phyloP scores from a whole-genome alignment of 257 asterid species.

The Capsicum pubescens region DNA sequence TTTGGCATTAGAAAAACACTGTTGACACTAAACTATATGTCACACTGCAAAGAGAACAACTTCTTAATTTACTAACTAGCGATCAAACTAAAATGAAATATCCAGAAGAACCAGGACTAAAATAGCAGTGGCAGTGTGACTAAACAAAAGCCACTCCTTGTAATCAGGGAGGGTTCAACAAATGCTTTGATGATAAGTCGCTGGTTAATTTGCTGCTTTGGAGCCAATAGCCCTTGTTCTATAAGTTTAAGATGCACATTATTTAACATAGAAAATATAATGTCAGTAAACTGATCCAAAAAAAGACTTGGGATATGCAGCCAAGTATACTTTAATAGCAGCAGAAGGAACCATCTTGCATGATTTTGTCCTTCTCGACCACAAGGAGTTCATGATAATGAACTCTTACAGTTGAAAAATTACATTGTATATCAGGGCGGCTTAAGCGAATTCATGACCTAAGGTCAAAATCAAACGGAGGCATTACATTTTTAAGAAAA shows the following conservation, averaged over 20 bases:
- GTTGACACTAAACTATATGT: background rate
- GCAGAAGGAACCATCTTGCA: background rate
- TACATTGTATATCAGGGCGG: no score
- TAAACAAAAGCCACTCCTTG: background rate
- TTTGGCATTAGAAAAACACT: background rate
- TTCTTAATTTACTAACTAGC: background rate
- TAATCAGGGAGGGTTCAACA: background rate
- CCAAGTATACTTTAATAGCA: background rate
- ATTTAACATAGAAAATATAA: background rate
- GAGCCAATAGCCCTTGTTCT: background rate
- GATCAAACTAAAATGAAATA: no score
- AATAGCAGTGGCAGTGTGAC: background rate
- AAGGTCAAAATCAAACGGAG: no score
- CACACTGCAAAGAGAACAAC: background rate
- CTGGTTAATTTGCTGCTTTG: background rate
- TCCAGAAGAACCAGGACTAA: background rate
- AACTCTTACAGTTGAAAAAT: no score
- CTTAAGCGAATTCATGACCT: no score
- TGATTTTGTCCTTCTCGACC: background rate
- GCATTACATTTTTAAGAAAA: no score
- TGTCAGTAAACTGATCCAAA: no score
- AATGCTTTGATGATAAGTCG: background rate
- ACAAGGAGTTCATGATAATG: no score
- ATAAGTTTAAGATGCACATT: background rate
- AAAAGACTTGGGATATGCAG: background rate